A percentile compares a stretch with the other conserved stretches of the same genome.
These are phyloP conservation scores for Sordariomycetes sp. DNA, from an alignment of 2,329 filamentous ascomycete species.

Conservation along the genomic window DNA sequence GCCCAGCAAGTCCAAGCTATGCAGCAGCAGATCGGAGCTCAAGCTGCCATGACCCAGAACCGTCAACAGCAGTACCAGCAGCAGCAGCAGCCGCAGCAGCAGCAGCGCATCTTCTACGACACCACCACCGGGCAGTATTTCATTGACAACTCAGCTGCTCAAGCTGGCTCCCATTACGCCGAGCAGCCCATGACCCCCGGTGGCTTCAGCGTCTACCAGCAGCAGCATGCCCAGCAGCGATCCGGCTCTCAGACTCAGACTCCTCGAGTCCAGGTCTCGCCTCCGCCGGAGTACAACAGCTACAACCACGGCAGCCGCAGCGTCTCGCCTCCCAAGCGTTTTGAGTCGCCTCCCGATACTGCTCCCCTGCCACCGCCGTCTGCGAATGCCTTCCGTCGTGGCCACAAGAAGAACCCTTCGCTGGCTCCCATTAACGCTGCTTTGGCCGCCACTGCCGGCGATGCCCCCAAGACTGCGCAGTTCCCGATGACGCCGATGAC, in stretches of 20 bases:
- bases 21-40: slow-evolving; percentile 27
- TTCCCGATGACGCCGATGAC: slow-evolving; percentile 75
- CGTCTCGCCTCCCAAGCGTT: slow-evolving; percentile 56
- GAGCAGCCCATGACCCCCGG: slow-evolving; percentile 32
- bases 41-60: slow-evolving; percentile 24
- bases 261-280: slow-evolving; percentile 74
- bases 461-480: slow-evolving; percentile 63
- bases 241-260: slow-evolving; percentile 36
- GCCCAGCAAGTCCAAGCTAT: slow-evolving; percentile 30
- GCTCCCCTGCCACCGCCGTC: slow-evolving; percentile 76
- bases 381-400: slow-evolving; percentile 84
- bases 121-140: slow-evolving; percentile 81
- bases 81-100: slow-evolving; percentile 53
- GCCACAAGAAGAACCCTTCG: slow-evolving; percentile 85
- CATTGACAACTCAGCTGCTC: slow-evolving; percentile 53
- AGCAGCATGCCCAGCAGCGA: slow-evolving; percentile 35
- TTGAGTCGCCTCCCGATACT: slow-evolving; percentile 58
- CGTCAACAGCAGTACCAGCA: slow-evolving; percentile 41
- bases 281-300: slow-evolving; percentile 53
- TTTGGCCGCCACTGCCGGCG: slow-evolving; percentile 32
- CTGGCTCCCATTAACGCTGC: slow-evolving; percentile 51
- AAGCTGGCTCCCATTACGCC: slow-evolving; percentile 28
- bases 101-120: slow-evolving; percentile 78
- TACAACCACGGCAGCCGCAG: slow-evolving; percentile 42
- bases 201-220: slow-evolving; percentile 2